Conservation (phyloP, 2,329 filamentous ascomycete species). For the Talaromyces albobiverticillius region DNA sequence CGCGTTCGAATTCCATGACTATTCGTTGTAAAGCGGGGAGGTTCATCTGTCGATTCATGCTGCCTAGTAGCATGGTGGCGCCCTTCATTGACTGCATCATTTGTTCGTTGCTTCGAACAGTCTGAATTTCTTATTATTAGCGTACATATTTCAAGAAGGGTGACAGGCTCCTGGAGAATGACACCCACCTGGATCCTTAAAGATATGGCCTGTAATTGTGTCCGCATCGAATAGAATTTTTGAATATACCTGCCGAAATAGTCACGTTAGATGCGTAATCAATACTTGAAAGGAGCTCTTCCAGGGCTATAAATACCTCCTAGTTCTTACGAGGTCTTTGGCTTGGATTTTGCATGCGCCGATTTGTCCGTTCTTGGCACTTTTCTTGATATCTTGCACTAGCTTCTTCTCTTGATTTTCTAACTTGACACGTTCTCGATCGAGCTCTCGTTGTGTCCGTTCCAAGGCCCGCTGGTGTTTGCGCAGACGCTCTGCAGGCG, state of each 20-base stretch:
- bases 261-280: not conserved
- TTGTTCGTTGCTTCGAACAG: slow-evolving; percentile 95
- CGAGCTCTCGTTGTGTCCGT: slow-evolving; percentile 94
- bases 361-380: slow-evolving; percentile 96
- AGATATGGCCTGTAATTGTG: slow-evolving; percentile 93
- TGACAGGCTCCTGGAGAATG: slow-evolving; percentile 15
- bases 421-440: slow-evolving; percentile 89
- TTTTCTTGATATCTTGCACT: slow-evolving; percentile 94
- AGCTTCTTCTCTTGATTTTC: slow-evolving; percentile 99
- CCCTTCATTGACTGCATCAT: slow-evolving; percentile 99
- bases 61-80: slow-evolving; percentile 84
- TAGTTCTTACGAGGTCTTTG: slow-evolving; percentile 90
- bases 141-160: not conserved
- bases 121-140: slow-evolving; percentile 53
- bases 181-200: slow-evolving; percentile 88
- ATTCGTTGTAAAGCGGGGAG: slow-evolving; percentile 92
- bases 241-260: slow-evolving; percentile 72
- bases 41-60: slow-evolving; percentile 98
- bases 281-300: not conserved
- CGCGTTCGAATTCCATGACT: slow-evolving; percentile 97
- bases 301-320: slow-evolving; percentile 53
- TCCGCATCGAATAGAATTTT: slow-evolving; percentile 98
- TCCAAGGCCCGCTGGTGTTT: slow-evolving; percentile 92
- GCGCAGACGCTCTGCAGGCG: slow-evolving; percentile 66
- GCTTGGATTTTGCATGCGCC: slow-evolving; percentile 98